phyloP scores from a whole-genome alignment of 768 basidiomycete species.

The Leccinum subtestaceum region DNA sequence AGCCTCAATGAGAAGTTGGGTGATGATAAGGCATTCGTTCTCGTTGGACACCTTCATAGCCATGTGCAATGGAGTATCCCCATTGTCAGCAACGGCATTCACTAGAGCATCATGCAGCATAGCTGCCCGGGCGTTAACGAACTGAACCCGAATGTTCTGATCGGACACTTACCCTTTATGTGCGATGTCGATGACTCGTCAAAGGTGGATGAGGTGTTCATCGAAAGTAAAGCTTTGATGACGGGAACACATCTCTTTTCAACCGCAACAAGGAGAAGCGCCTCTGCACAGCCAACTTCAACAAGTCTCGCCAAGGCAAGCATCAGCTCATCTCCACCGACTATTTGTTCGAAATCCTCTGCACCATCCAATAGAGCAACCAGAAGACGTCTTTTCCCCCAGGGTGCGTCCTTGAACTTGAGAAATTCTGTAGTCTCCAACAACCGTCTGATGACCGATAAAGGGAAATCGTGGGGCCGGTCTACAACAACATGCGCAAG shows the following conservation, averaged over 20 bases:
- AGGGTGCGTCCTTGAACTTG: background rate
- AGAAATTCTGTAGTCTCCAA: background rate
- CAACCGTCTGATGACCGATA: background rate
- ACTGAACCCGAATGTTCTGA: background rate
- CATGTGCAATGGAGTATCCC: background rate
- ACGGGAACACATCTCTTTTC: background rate
- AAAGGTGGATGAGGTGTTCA: background rate
- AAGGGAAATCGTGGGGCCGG: background rate
- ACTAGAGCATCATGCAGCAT: background rate
- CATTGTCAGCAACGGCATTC: background rate
- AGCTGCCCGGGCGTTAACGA: background rate
- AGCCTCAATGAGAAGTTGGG: background rate
- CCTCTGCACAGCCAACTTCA: background rate
- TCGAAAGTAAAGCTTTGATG: constrained; percentile 5
- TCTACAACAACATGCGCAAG: background rate
- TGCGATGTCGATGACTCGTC: background rate
- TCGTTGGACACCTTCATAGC: background rate
- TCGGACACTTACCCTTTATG: background rate
- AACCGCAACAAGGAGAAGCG: background rate
- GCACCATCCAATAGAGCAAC: background rate
- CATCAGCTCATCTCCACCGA: background rate
- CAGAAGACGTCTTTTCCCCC: background rate
- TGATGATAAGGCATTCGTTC: background rate
- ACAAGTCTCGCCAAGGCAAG: background rate
- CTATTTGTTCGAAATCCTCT: background rate